Conservation (phyloP, 2,329 filamentous ascomycete species). For the Penicillium sp. region DNA sequence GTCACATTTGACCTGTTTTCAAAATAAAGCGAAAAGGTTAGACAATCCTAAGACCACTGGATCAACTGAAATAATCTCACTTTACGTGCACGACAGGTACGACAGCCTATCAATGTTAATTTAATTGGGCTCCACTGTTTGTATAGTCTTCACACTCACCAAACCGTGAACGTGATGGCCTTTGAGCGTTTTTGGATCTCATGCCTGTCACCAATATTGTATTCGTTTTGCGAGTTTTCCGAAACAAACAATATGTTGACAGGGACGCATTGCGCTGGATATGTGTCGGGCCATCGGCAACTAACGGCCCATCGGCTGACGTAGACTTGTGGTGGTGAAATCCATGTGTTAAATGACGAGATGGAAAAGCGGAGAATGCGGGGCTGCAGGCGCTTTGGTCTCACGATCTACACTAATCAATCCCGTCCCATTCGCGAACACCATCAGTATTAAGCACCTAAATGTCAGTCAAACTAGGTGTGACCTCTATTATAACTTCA, state of each 20-base stretch:
- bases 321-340: constrained; percentile 8
- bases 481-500: too few relatives aligned
- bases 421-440: background rate
- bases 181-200: constrained; percentile 1
- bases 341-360: constrained; percentile 14
- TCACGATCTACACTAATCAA: background rate
- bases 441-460: too few relatives aligned
- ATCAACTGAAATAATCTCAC: constrained; percentile 6
- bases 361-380: constrained; percentile 17
- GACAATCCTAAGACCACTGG: background rate
- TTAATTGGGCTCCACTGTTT: background rate
- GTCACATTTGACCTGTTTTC: constrained; percentile 21
- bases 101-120: constrained; percentile 14
- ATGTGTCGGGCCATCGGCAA: constrained; percentile 10
- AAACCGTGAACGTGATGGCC: constrained; percentile 19
- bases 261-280: background rate
- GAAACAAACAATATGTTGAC: background rate
- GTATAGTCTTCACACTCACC: constrained; percentile 7
- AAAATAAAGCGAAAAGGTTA: background rate
- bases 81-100: constrained; percentile 24
- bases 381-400: background rate
- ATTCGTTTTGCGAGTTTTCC: background rate
- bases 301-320: background rate
- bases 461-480: too few relatives aligned
- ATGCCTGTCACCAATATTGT: background rate